Percentiles rank a stretch among this genome's conserved stretches.
These are phyloP conservation scores for Fraxinus paxiana DNA, from an alignment of 305 asterid genomes.

Conservation along the genomic window DNA sequence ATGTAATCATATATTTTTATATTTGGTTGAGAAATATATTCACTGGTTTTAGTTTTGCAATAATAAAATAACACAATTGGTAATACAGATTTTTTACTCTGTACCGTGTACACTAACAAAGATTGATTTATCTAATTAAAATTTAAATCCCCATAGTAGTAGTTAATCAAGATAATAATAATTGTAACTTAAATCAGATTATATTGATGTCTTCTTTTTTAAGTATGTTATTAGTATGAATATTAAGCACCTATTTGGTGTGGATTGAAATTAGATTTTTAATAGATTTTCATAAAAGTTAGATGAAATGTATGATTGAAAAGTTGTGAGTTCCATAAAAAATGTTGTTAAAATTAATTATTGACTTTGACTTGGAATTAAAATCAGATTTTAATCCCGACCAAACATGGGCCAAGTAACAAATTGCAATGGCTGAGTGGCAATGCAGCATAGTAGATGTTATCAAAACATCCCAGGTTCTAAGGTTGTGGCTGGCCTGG, in stretches of 20 bases:
- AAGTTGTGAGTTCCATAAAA: neutral
- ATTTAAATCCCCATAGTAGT: neutral
- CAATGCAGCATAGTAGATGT: neutral
- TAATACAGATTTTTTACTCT: neutral
- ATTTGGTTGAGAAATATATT: neutral
- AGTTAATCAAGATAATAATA: neutral
- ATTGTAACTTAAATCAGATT: neutral
- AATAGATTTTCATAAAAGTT: neutral
- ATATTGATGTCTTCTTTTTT: neutral
- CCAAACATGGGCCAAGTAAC: neutral
- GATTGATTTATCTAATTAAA: neutral
- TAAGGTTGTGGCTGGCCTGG: neutral
- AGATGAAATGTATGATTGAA: neutral
- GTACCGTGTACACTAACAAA: neutral
- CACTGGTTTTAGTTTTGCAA: neutral
- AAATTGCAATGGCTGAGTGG: neutral
- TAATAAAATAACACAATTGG: neutral
- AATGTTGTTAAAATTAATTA: neutral
- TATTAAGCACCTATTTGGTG: neutral
- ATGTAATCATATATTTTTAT: neutral
- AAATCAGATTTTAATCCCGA: neutral
- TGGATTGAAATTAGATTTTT: neutral
- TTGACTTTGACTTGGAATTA: neutral
- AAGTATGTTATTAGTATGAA: neutral
- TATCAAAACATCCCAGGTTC: conserved; percentile 1